Percentiles rank a stretch among this genome's conserved stretches.
These are phyloP conservation scores for Viola pubescens DNA, from an alignment of 441 rosid genomes.

Conservation along the genomic window DNA sequence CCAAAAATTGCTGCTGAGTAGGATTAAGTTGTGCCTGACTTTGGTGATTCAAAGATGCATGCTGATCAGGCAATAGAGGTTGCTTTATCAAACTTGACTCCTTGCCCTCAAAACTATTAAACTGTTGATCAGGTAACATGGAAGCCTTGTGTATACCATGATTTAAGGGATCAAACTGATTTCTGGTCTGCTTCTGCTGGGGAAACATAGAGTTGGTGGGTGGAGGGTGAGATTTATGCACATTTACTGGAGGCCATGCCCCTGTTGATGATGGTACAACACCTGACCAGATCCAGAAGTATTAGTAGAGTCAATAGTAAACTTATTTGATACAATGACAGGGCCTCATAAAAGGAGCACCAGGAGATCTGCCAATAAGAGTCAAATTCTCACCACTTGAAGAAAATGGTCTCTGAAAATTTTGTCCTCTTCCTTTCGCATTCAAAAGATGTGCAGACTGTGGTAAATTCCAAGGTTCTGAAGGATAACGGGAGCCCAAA, in stretches of 20 bases:
- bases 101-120: conserved; percentile 33
- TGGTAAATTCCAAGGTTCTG: conserved; percentile 41
- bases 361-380: conserved; percentile 36
- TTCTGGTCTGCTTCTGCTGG: conserved; percentile 31
- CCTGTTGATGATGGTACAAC: conserved; percentile 26
- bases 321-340: conserved; percentile 29
- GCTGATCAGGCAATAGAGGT: conserved; percentile 35
- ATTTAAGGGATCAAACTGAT: conserved; percentile 40
- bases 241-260: conserved; percentile 46
- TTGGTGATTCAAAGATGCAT: conserved; percentile 37
- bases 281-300: conserved; percentile 23
- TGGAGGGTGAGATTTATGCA: conserved; percentile 45
- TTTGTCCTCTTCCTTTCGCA: conserved; percentile 39
- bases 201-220: conserved; percentile 37
- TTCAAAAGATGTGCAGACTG: conserved; percentile 33
- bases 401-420: conserved; percentile 35
- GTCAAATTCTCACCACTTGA: conserved; percentile 31
- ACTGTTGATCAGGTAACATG: conserved; percentile 42
- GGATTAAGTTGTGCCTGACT: conserved; percentile 37
- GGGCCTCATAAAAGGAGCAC: conserved; percentile 35
- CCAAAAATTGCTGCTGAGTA: conserved; percentile 38
- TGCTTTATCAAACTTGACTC: conserved; percentile 26
- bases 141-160: conserved; percentile 37
- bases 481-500: conserved; percentile 28
- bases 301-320: conserved; percentile 33